Base-by-base conservation (phyloP, 106 monocot genomes). In the Dendrobium nobile region DNA sequence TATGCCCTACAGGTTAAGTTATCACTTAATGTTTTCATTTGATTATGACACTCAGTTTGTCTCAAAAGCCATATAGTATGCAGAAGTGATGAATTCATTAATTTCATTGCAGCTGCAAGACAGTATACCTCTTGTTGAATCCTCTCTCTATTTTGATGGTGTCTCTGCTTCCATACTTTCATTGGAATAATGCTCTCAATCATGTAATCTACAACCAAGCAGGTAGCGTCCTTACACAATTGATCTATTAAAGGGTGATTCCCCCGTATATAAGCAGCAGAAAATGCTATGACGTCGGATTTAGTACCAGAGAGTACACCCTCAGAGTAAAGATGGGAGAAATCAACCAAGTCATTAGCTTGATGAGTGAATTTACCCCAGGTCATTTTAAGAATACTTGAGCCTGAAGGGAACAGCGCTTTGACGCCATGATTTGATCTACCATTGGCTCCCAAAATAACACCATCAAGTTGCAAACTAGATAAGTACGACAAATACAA, bases 41-140 rank as follows among this genome's bases (percentile, higher is more conserved):
- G 48, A 77, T 43, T 72, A 11, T 16, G 44, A 0, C 10, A n/a
- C 11, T 40, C 75, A 74, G 61, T 84, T 68, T 82, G 77, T 72
- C 78, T 88, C 20, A 84, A 74, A 41, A 81, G 10, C 20, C 64
- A 77, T 77, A 84, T 3, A 47, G 84, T 85, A 67, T 88, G 79
- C 80, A 88, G 44, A 26, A 88, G 82, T 45, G 84, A 79, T 6
- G 82, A 85, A 80, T 87, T 72, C 87, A 86, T 84, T 82, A 88
- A 75, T 54, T 82, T 88, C 58, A 90, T 41, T 67, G 75, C 56
- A 77, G 86, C 83, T 84, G 88, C 79, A 86, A 90, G 19, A 77
- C 77, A 88, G 61, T 22, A 84, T n/a, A 79, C 67, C 74, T 82
- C 82, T 59, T 80, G 74, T 2, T 27, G 40, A 78, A 80, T 67